Conservation (phyloP, 2,329 filamentous ascomycete species). For the Cladophialophora carrionii region DNA sequence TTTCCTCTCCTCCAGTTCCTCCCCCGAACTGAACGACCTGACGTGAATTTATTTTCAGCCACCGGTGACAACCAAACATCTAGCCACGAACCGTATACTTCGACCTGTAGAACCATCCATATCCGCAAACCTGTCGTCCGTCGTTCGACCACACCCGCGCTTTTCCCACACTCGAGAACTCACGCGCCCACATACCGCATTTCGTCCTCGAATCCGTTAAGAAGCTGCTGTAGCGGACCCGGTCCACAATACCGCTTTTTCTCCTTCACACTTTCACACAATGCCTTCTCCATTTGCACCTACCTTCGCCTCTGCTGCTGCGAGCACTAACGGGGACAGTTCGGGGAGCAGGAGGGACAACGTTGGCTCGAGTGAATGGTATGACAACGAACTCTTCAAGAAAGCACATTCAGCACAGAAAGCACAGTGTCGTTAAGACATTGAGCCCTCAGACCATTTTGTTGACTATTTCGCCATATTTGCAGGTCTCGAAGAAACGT, state of each 20-base stretch:
- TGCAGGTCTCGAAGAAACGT: conserved; percentile 62
- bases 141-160: conserved; percentile 8
- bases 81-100: conserved; percentile 19
- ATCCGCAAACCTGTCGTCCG: conserved; percentile 12
- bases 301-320: conserved; percentile 81
- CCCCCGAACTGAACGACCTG: conserved; percentile 13
- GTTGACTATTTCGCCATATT: conserved; percentile 22
- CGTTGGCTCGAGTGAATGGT: conserved; percentile 72
- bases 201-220: conserved; percentile 12
- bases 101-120: conserved; percentile 21
- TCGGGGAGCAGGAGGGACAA: conserved; percentile 61
- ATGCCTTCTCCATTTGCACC: conserved; percentile 78
- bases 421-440: conserved; percentile 68
- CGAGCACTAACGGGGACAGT: conserved; percentile 67
- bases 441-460: background rate
- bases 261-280: conserved; percentile 34
- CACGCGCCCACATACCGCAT: conserved; percentile 30
- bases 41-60: conserved; percentile 28
- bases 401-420: background rate
- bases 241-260: conserved; percentile 12
- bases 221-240: conserved; percentile 18
- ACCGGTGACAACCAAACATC: conserved; percentile 13
- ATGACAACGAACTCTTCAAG: conserved; percentile 46
- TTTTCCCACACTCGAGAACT: conserved; percentile 11
- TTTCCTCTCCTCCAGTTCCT: conserved; percentile 17